A percentile compares a stretch with the other conserved stretches of the same genome.
These are phyloP conservation scores for Piromyces finnis DNA, from an alignment of 192 early-diverging fungal genomes.

Conservation along the genomic window DNA sequence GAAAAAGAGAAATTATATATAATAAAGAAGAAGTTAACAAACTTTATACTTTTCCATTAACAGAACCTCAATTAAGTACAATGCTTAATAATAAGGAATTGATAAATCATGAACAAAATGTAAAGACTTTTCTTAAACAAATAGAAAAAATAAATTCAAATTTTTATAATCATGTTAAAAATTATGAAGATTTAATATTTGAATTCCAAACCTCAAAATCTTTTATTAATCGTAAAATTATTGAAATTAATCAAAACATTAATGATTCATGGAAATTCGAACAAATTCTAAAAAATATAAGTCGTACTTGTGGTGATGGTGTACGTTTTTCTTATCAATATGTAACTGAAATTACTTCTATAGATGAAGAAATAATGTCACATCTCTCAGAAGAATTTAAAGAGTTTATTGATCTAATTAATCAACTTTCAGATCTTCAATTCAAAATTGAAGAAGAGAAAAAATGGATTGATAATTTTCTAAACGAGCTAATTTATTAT, in stretches of 20 bases:
- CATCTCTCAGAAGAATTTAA: background rate
- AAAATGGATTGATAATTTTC: background rate
- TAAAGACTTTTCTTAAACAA: background rate
- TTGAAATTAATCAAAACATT: background rate
- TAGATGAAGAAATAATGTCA: background rate
- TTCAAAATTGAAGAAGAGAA: background rate
- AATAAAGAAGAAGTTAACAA: background rate
- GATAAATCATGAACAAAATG: background rate
- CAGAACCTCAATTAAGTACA: background rate
- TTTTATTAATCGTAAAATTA: background rate
- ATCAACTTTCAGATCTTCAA: background rate
- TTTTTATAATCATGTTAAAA: background rate
- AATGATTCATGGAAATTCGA: background rate
- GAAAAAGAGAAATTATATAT: background rate
- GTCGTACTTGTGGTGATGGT: background rate
- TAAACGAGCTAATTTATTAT: background rate
- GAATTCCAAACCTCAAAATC: background rate
- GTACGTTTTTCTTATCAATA: background rate
- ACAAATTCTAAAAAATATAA: background rate
- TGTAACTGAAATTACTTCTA: background rate
- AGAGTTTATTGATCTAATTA: background rate
- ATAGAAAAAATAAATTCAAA: background rate
- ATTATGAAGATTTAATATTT: background rate
- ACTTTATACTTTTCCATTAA: background rate
- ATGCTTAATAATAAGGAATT: background rate